These are phyloP conservation scores for Metschnikowia lochheadii DNA, from an alignment of 805 yeast genomes.

Conservation along the genomic window DNA sequence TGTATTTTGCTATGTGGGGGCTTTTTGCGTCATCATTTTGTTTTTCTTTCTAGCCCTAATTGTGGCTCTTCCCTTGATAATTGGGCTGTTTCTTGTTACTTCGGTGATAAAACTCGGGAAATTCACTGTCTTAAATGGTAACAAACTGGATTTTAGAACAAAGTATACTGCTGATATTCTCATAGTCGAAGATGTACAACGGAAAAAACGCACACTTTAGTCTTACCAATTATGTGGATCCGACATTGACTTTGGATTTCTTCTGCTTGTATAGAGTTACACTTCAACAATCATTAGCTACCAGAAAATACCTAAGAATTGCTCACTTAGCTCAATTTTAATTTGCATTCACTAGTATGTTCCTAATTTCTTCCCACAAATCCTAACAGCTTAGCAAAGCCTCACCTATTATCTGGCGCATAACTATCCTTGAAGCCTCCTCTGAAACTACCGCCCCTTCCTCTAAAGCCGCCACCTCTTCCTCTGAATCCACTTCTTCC, in stretches of 20 bases:
- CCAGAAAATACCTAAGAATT: neutral
- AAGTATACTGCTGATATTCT: neutral
- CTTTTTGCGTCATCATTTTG: neutral
- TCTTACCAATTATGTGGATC: neutral
- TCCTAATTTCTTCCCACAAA: neutral
- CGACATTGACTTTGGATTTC: neutral
- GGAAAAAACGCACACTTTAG: neutral
- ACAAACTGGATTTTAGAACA: neutral
- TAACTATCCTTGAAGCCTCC: constrained; percentile 20
- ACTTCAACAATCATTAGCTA: neutral
- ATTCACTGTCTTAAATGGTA: too few relatives aligned
- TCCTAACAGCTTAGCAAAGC: neutral
- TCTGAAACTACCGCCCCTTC: constrained; percentile 18
- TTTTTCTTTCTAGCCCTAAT: neutral
- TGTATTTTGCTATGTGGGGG: neutral
- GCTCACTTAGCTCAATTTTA: neutral
- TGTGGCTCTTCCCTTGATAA: neutral
- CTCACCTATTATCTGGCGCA: constrained; percentile 1
- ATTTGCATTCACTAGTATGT: neutral
- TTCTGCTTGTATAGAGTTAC: too few relatives aligned
- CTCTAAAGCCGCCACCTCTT: constrained; percentile 20
- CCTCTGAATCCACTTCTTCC: constrained; percentile 30
- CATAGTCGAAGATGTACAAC: neutral
- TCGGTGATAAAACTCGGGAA: neutral
- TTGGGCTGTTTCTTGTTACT: neutral